phyloP scores from a whole-genome alignment of 2,329 filamentous ascomycete species.

The Sphaerulina musiva region DNA sequence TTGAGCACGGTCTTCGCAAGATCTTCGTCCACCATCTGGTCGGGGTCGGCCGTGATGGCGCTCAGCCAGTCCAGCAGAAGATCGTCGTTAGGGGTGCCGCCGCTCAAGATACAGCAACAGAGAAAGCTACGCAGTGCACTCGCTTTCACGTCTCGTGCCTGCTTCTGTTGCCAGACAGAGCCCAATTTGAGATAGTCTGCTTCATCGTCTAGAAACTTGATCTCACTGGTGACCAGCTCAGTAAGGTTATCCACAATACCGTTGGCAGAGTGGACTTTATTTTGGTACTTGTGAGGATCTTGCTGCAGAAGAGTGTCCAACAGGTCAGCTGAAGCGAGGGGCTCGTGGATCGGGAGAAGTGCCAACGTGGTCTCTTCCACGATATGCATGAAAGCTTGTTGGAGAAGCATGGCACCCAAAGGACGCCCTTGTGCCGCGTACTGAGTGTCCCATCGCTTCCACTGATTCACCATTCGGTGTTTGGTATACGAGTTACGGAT shows the following conservation, averaged over 20 bases:
- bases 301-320: slow-evolving; percentile 34
- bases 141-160: slow-evolving; percentile 80
- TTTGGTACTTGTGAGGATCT: slow-evolving; percentile 10
- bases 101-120: slow-evolving; percentile 76
- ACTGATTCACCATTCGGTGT: slow-evolving; percentile 65
- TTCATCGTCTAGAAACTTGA: slow-evolving; percentile 78
- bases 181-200: slow-evolving; percentile 84
- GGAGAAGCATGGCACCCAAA: slow-evolving; percentile 82
- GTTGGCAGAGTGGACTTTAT: slow-evolving; percentile 26
- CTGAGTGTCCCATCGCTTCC: slow-evolving; percentile 78
- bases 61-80: slow-evolving; percentile 79
- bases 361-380: slow-evolving; percentile 44
- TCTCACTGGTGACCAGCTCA: slow-evolving; percentile 70
- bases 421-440: slow-evolving; percentile 76
- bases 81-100: slow-evolving; percentile 55
- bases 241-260: slow-evolving; percentile 54
- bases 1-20: slow-evolving; percentile 74
- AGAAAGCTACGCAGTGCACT: slow-evolving; percentile 75
- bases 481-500: slow-evolving; percentile 70
- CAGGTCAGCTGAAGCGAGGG: slow-evolving; percentile 16
- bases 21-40: slow-evolving; percentile 73
- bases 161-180: slow-evolving; percentile 75
- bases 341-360: slow-evolving; percentile 21
- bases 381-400: slow-evolving; percentile 80
- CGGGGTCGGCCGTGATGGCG: slow-evolving; percentile 66